A percentile compares a stretch with the other conserved stretches of the same genome.
Evolutionary conservation across 441 rosid genomes (phyloP).

Genomic region (Brassica hybrid): DNA sequence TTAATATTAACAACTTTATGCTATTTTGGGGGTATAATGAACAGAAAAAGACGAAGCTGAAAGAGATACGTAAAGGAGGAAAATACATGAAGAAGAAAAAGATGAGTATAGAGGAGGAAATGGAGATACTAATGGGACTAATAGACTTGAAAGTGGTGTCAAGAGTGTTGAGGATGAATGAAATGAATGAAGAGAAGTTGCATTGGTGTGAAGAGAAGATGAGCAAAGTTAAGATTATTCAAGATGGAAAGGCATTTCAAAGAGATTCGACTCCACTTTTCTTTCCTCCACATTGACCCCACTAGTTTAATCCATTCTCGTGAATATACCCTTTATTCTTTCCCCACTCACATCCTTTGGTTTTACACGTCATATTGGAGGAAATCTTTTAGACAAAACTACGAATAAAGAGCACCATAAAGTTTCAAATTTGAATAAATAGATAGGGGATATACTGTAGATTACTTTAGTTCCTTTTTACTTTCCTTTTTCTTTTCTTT

Average conservation of each 20-base stretch:
- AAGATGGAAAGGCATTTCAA: slow-evolving; percentile 69
- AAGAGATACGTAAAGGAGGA: slow-evolving; percentile 66
- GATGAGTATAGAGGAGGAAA: slow-evolving; percentile 71
- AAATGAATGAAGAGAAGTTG: slow-evolving; percentile 68
- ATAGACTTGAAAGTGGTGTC: slow-evolving; percentile 91
- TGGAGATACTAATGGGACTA: slow-evolving; percentile 86
- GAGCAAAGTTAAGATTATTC: slow-evolving; percentile 76
- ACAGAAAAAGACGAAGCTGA: slow-evolving; percentile 83
- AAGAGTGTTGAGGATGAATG: slow-evolving; percentile 80
- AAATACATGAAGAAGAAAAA: slow-evolving; percentile 79
- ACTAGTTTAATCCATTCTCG: slow-evolving; percentile 44
- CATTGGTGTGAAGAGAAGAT: slow-evolving; percentile 98
- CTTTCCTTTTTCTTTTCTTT: slow-evolving; percentile 37
- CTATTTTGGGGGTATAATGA: too few relatives aligned
- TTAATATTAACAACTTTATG: slow-evolving; percentile 5
- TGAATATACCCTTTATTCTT: slow-evolving; percentile 52
- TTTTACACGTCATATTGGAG: slow-evolving; percentile 40
- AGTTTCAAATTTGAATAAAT: slow-evolving; percentile 32
- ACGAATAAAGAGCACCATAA: slow-evolving; percentile 40
- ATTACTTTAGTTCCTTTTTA: slow-evolving; percentile 31
- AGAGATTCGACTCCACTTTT: slow-evolving; percentile 90
- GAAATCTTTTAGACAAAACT: slow-evolving; percentile 36
- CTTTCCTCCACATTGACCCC: slow-evolving; percentile 87
- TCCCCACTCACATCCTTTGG: slow-evolving; percentile 27
- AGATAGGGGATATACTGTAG: slow-evolving; percentile 44